Evolutionary conservation across 176 grass and related monocot genomes (phyloP), one percentile per base, ranked within the genome.

Genomic region (Leersia perrieri): DNA sequence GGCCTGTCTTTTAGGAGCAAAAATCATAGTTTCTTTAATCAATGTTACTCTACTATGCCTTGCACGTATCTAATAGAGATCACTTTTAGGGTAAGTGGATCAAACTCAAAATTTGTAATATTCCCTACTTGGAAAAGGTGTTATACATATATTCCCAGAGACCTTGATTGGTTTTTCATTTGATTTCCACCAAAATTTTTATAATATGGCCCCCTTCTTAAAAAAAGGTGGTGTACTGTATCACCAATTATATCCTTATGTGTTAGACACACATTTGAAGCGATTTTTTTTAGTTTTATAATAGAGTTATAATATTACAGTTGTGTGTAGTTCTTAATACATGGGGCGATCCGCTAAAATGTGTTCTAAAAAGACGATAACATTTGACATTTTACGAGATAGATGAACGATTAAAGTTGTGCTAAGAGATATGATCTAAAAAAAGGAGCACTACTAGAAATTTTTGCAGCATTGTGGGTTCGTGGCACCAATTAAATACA

Each of bases 1-100:
- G 62, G 25, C 38, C 31, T 69, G 33, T 72, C 42, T 72, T 88
- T 83, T 38, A 39, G 16, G 66, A 69, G 49, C 13, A 22, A 65
- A 68, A 23, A 30, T 39, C 2, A 26, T 5, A 9, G 23, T 63
- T 64, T 32, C 1, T 63, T 61, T 45, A n/a, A 65, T 42, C 28
- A 38, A 23, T 33, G 53, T 60, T 35, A 53, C 1, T 71, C 42
- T 30, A 71, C 28, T 27, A 26, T 49, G 4, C 16, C 28, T 53
- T n/a, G 6, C 12, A 76, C 51, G 35, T 70, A 70, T 84, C 49
- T 29, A 77, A 61, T 13, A 15, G 51, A 27, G 61, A 10, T 36
- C 39, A 39, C 83, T 78, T 63, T 72, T 35, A 63, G 22, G 13
- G 10, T 12, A 36, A 9, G 5, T 9, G 25, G 47, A 38, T 49